phyloP scores from a whole-genome alignment of 2,329 filamentous ascomycete species.

The Penicillium sp. region DNA sequence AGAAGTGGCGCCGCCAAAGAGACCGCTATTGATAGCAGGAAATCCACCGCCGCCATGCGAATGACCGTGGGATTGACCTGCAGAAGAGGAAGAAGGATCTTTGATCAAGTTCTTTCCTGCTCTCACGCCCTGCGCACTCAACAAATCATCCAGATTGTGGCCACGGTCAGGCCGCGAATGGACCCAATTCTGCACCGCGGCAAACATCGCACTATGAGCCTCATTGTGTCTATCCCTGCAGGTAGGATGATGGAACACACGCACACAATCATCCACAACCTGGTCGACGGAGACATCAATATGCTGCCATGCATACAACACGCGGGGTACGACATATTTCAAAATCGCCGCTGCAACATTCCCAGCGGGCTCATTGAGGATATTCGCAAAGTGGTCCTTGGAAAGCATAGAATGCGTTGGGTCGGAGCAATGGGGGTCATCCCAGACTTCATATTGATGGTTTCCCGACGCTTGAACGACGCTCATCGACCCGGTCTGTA shows the following conservation, averaged over 20 bases:
- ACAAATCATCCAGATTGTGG: slow-evolving; percentile 65
- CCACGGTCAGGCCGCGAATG: slow-evolving; percentile 64
- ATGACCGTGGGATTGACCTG: slow-evolving; percentile 33
- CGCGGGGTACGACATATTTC: slow-evolving; percentile 79
- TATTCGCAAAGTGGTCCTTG: slow-evolving; percentile 79
- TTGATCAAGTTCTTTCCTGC: slow-evolving; percentile 71
- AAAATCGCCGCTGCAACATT: slow-evolving; percentile 70
- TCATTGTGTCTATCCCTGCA: slow-evolving; percentile 71
- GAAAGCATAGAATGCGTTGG: slow-evolving; percentile 79
- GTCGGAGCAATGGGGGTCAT: slow-evolving; percentile 67
- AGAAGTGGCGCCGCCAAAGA: slow-evolving; percentile 15
- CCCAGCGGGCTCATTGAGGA: slow-evolving; percentile 73
- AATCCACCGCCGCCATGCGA: slow-evolving; percentile 29
- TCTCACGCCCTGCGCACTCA: slow-evolving; percentile 79
- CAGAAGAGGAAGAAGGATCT: slow-evolving; percentile 19
- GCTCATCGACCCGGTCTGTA: slow-evolving; percentile 80
- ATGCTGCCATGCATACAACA: slow-evolving; percentile 93
- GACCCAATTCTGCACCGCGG: slow-evolving; percentile 77
- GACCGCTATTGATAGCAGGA: slow-evolving; percentile 22
- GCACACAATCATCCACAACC: slow-evolving; percentile 74
- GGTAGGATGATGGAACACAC: slow-evolving; percentile 87
- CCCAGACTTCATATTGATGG: slow-evolving; percentile 77
- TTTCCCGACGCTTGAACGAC: slow-evolving; percentile 65
- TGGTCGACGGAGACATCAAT: slow-evolving; percentile 76
- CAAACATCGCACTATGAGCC: slow-evolving; percentile 84